Conservation (phyloP, 106 monocot species). For the Allium cepa region DNA sequence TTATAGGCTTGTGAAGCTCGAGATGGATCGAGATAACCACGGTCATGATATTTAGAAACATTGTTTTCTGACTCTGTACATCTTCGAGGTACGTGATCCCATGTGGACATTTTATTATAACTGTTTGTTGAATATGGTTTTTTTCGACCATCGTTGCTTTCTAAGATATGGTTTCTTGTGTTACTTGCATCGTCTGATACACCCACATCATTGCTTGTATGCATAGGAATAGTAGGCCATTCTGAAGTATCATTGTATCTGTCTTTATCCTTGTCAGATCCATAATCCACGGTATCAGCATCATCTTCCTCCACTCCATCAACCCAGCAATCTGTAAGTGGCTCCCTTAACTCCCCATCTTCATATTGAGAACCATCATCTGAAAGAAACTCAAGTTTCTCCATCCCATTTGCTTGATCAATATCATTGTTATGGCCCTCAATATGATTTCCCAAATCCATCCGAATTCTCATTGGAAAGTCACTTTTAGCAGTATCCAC, state of each 20-base stretch:
- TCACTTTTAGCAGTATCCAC: background rate
- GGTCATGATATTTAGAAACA: constrained; percentile 7
- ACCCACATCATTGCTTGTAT: constrained; percentile 17
- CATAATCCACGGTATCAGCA: constrained; percentile 55
- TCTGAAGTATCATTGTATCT: constrained; percentile 15
- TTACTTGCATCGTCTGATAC: background rate
- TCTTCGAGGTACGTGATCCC: constrained; percentile 60
- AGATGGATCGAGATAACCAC: background rate
- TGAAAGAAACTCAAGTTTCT: constrained; percentile 32
- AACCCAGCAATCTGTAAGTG: constrained; percentile 37
- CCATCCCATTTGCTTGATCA: constrained; percentile 24
- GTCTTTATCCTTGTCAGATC: constrained; percentile 37
- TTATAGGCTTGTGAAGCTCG: constrained; percentile 9
- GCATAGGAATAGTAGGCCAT: constrained; percentile 3
- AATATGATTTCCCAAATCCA: constrained; percentile 18
- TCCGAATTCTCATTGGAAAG: constrained; percentile 3
- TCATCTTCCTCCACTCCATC: constrained; percentile 46
- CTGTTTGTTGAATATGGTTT: constrained; percentile 4
- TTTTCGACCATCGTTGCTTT: constrained; percentile 2
- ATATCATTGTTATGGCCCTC: constrained; percentile 19
- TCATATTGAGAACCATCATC: constrained; percentile 86
- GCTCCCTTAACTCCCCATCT: constrained; percentile 91
- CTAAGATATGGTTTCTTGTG: background rate
- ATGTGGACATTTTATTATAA: constrained; percentile 55
- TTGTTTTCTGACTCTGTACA: background rate